Base-by-base conservation (phyloP, 2,329 filamentous ascomycete species). In the Neoarthrinium moseri region DNA sequence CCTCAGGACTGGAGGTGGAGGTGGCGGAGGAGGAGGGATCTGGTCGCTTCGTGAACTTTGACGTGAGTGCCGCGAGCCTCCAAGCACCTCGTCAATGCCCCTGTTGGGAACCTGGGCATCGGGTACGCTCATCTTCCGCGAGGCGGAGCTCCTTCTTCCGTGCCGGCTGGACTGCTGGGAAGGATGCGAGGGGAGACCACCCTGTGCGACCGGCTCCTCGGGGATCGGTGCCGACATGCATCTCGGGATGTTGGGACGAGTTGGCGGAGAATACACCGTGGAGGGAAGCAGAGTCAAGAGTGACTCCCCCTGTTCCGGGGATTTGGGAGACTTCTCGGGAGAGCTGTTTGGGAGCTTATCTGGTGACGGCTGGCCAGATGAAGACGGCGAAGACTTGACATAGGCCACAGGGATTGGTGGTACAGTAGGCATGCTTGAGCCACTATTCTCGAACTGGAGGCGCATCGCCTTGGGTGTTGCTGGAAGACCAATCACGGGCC, bases 381-480 rank as follows among this genome's bases (percentile, higher is more conserved):
- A 61, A 4, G 65, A 55, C 2, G 71, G 66, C 4, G 73, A 72
- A 2, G 68, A 63, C 54, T 72, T 73, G 8, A 62, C 57, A 50
- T 77, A 79, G 10, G 63, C 69, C 1, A 68, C 54, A 2, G 80
- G 78, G 24, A 84, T 73, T 0, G 69, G 65, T 15, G 80, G 78
- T 4, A 81, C 69, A n/a, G 78, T 74, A 0, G 84, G 82, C 46
- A 75, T 70, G 46, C 56, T 57, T 23, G 69, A 70, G 33, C 75
- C 70, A 47, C 84, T 78, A 3, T 74, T 67, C 53, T 81, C 79
- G 55, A 92, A 83, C 34, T 89, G 83, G 2, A 95, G 83, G 17
- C 87, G 82, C 91, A 96, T 95, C 1, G 91, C 91, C 69, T 89
- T 85, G 23, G 92, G 91, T 1, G 91, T 96, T 2, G 91, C 89